A percentile compares a stretch with the other conserved stretches of the same genome.
Conservation (phyloP, 805 yeast species). For the Teunomyces stri region DNA sequence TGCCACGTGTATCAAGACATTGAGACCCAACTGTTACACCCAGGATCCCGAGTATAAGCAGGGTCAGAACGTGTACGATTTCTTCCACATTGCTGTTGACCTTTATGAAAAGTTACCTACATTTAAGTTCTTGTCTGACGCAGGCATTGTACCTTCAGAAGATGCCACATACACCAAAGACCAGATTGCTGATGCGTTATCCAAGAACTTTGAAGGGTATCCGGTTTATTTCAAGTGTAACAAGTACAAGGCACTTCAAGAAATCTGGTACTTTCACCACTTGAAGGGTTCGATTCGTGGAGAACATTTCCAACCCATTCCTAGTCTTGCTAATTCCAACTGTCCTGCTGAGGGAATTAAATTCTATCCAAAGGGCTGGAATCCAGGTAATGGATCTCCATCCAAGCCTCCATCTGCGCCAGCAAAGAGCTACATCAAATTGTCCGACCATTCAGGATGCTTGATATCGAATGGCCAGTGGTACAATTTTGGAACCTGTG, state of each 20-base stretch:
- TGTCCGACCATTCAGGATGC: slow-evolving; percentile 63
- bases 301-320: slow-evolving; percentile 35
- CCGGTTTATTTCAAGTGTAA: slow-evolving; percentile 64
- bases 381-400: slow-evolving; percentile 2
- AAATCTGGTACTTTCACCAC: slow-evolving; percentile 27
- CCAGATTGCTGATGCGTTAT: slow-evolving; percentile 53
- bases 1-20: slow-evolving; percentile 85
- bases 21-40: slow-evolving; percentile 67
- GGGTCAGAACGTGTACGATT: slow-evolving; percentile 60
- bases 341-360: slow-evolving; percentile 73
- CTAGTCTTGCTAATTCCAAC: slow-evolving; percentile 49
- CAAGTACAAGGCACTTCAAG: slow-evolving; percentile 35
- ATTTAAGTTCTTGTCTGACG: slow-evolving; percentile 58
- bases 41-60: slow-evolving; percentile 18
- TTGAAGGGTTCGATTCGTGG: slow-evolving; percentile 19
- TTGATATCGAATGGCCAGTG: slow-evolving; percentile 83
- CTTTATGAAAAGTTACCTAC: slow-evolving; percentile 64
- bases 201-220: slow-evolving; percentile 47
- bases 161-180: slow-evolving; percentile 54
- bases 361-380: slow-evolving; percentile 63
- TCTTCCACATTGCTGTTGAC: slow-evolving; percentile 57
- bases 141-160: slow-evolving; percentile 69
- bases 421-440: slow-evolving; percentile 34
- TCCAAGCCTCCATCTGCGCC: slow-evolving; percentile 19
- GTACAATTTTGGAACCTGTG: slow-evolving; percentile 83